Base-by-base conservation (phyloP, 331 rosid species). In the Rhamnella rubrinervis region DNA sequence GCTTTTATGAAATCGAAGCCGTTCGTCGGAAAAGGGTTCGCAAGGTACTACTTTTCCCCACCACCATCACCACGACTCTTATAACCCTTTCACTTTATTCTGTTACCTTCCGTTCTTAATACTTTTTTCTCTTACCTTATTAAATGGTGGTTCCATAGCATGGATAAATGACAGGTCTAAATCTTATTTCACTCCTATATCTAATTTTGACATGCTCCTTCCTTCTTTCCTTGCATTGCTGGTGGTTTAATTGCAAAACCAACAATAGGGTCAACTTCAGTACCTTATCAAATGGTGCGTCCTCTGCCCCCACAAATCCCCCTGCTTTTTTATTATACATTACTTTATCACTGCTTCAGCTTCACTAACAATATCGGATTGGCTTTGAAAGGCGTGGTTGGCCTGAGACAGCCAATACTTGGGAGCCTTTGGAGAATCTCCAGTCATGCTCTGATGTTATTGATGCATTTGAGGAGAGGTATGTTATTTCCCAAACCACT, bases 351-450 rank as follows among this genome's bases (percentile, higher is more conserved):
- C 20, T 14, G 26, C 31, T 51, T 8, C 44, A 49, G 25, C 17
- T 20, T n/a, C 35, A 31, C 20, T 50, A 70, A 21, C 58, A 7
- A 23, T 23, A 0, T 23, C 23, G 23, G 23, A 17, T 44, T 81
- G 61, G 31, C 47, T 50, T 72, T 74, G 46, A 74, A 61, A 92
- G 98, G 98, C 91, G 90, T 7, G 95, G 89, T 60, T 92, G 98
- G 98, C 90, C 98, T 0, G 98, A 92, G 79, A 81, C 93, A 1
- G 93, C 96, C 72, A 92, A 88, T 78, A 92, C 98, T n/a, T 92
- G 98, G 98, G 98, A 92, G 80, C 98, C 98, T 7, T 73, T 88
- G 79, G 90, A 86, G 65, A 92, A 92, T 86, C 91, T 92, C 68
- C 89, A 83, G 80, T 77, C 93, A 19, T 86, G 91, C 63, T 86